phyloP scores from a whole-genome alignment of 2,329 filamentous ascomycete species.

The Cercospora zeae-maydis region DNA sequence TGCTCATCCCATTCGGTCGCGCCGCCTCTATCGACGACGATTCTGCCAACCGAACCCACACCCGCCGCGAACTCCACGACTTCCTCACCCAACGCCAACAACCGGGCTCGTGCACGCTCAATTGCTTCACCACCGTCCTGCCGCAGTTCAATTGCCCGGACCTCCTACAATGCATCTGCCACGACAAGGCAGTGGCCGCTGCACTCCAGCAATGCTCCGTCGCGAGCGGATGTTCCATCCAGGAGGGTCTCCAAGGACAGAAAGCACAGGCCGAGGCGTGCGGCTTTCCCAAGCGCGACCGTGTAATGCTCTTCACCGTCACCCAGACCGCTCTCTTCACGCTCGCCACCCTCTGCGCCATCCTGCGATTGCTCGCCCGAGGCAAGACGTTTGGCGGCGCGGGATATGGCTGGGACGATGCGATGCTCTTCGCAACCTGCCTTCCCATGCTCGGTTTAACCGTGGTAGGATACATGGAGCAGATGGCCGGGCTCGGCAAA shows the following conservation, averaged over 20 bases:
- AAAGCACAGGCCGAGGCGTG: constrained; percentile 2
- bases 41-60: neutral
- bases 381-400: constrained; percentile 2
- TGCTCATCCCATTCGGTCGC: neutral
- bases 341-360: neutral
- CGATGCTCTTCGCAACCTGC: neutral
- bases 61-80: neutral
- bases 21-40: too few species aligned
- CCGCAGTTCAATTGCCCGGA: constrained; percentile 11
- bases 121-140: constrained; percentile 7
- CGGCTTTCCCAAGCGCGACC: constrained; percentile 2
- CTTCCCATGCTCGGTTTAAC: constrained; percentile 6
- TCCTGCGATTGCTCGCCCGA: constrained; percentile 3
- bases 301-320: neutral
- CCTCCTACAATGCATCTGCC: constrained; percentile 5
- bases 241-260: constrained; percentile 3
- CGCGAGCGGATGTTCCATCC: constrained; percentile 4
- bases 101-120: neutral
- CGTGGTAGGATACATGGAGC: constrained; percentile 1
- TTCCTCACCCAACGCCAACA: neutral
- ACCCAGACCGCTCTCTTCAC: constrained; percentile 1
- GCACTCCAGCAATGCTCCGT: constrained; percentile 4
- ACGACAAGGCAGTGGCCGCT: neutral
- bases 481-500: constrained; percentile 1
- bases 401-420: constrained; percentile 9